These are phyloP conservation scores for Penicillium glabrum DNA, from an alignment of 2,329 filamentous ascomycete species.

Conservation along the genomic window DNA sequence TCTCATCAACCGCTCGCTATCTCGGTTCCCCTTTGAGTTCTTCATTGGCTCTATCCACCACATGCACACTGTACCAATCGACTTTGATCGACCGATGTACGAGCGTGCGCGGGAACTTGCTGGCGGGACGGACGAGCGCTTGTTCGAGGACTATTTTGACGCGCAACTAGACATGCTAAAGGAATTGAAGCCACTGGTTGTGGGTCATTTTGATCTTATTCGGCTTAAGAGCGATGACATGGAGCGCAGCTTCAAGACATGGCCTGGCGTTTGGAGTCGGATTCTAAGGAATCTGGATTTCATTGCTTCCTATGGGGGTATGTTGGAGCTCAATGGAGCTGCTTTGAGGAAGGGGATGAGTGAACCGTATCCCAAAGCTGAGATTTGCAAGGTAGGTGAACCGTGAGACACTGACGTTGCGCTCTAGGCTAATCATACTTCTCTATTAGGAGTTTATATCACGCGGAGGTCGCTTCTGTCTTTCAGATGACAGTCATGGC, in stretches of 20 bases:
- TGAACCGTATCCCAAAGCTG: constrained; percentile 82
- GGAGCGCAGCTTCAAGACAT: constrained; percentile 58
- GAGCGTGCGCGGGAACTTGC: constrained; percentile 57
- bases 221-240: constrained; percentile 73
- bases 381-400: constrained; percentile 69
- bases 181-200: constrained; percentile 69
- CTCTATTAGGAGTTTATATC: constrained; percentile 63
- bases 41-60: constrained; percentile 95
- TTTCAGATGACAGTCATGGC: constrained; percentile 94
- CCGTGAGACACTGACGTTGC: background rate
- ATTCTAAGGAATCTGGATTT: constrained; percentile 72
- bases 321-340: constrained; percentile 87
- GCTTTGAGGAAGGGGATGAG: constrained; percentile 83
- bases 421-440: background rate
- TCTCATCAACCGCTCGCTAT: constrained; percentile 60
- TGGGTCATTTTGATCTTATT: constrained; percentile 94
- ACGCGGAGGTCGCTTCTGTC: constrained; percentile 77
- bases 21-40: constrained; percentile 71
- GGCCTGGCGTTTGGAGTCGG: constrained; percentile 68
- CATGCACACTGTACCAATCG: constrained; percentile 81
- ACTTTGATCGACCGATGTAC: constrained; percentile 74
- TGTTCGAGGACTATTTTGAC: constrained; percentile 87
- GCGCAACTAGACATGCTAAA: constrained; percentile 78
- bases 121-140: constrained; percentile 66
- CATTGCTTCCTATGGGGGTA: constrained; percentile 71